These are phyloP conservation scores for Dothiorella sarmentorum DNA, from an alignment of 2,329 filamentous ascomycete genomes.

Conservation along the genomic window DNA sequence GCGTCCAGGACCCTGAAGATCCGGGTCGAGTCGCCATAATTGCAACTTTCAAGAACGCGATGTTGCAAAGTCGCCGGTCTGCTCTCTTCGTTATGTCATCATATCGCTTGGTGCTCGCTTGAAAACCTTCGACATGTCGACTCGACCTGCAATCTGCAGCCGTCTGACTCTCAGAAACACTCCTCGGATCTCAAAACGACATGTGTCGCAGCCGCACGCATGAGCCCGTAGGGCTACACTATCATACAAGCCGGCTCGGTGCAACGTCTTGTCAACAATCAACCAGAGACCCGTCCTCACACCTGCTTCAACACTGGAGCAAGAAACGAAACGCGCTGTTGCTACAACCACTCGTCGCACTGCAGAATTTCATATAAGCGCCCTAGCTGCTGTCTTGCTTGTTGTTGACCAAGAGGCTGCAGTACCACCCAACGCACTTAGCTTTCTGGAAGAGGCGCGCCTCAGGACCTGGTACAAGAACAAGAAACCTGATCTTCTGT, in stretches of 20 bases:
- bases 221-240: constrained; percentile 3
- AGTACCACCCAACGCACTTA: constrained; percentile 6
- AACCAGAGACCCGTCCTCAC: constrained; percentile 3
- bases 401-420: background rate
- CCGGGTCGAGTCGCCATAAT: constrained; percentile 10
- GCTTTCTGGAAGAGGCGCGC: constrained; percentile 1
- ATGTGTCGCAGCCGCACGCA: constrained; percentile 2
- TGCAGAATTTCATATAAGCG: background rate
- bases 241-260: background rate
- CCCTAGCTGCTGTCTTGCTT: background rate
- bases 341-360: constrained; percentile 8
- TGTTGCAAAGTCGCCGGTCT: background rate
- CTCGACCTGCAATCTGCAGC: background rate
- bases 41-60: background rate
- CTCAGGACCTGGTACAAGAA: constrained; percentile 6
- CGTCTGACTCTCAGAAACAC: constrained; percentile 4
- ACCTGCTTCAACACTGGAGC: background rate
- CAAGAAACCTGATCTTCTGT: constrained; percentile 5
- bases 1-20: constrained; percentile 14
- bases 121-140: background rate
- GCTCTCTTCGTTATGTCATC: background rate
- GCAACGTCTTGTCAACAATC: constrained; percentile 2
- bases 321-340: background rate
- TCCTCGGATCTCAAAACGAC: constrained; percentile 1
- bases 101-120: constrained; percentile 11